A percentile compares a stretch with the other conserved stretches of the same genome.
phyloP scores from a whole-genome alignment of 164 flowering plant genomes.

The Vitis rotundifolia region DNA sequence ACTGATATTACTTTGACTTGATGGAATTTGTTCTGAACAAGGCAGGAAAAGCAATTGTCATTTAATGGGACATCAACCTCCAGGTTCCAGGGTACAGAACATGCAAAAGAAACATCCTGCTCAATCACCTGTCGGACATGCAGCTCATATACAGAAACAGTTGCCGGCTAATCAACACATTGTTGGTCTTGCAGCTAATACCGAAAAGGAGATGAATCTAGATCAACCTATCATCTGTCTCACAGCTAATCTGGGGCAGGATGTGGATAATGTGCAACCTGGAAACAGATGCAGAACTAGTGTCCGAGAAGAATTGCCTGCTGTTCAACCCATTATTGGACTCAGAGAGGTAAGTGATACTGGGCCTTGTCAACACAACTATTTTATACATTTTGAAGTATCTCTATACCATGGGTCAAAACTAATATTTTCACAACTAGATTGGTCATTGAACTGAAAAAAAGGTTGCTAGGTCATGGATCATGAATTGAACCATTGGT shows the following conservation, averaged over 20 bases:
- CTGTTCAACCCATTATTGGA: constrained; percentile 18
- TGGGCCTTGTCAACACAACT: background rate
- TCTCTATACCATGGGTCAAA: no score
- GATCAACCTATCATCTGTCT: constrained; percentile 22
- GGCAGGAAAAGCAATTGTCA: constrained; percentile 65
- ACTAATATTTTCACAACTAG: no score
- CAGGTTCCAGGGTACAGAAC: constrained; percentile 11
- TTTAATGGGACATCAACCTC: constrained; percentile 44
- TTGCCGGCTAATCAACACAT: constrained; percentile 7
- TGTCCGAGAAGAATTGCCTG: constrained; percentile 9
- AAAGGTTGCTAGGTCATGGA: no score
- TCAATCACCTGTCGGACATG: constrained; percentile 9
- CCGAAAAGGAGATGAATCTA: constrained; percentile 7
- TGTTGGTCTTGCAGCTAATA: constrained; percentile 16
- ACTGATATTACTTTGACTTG: constrained; percentile 2
- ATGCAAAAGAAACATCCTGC: background rate
- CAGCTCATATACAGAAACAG: constrained; percentile 11
- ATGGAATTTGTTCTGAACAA: constrained; percentile 1
- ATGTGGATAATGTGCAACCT: constrained; percentile 6
- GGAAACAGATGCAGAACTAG: constrained; percentile 10
- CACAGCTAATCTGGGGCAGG: constrained; percentile 16
- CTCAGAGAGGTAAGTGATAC: constrained; percentile 25
- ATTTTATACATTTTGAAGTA: no score
- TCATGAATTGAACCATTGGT: no score
- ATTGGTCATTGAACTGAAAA: no score